Evolutionary conservation across 495 filamentous ascomycete genomes (phyloP).

Genomic region (Oleoguttula mirabilis): DNA sequence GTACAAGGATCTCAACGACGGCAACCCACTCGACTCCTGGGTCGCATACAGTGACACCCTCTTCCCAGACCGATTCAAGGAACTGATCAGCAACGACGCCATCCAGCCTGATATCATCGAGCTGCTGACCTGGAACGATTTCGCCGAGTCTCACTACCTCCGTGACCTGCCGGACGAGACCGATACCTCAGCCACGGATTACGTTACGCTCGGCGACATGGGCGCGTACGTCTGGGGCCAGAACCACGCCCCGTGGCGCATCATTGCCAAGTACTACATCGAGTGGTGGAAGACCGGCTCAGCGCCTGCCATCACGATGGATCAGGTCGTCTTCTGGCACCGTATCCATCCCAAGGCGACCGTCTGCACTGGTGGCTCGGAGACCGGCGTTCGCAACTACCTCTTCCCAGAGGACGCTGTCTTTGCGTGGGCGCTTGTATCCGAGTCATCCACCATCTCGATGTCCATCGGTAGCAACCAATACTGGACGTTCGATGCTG

Average conservation of each 20-base stretch:
- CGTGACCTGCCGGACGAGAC: constrained; percentile 12
- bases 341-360: constrained; percentile 20
- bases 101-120: constrained; percentile 24
- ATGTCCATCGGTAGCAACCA: constrained; percentile 18
- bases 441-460: constrained; percentile 10
- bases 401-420: constrained; percentile 17
- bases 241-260: constrained; percentile 19
- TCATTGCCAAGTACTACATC: constrained; percentile 23
- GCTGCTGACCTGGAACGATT: constrained; percentile 24
- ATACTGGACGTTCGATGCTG: constrained; percentile 17
- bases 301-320: constrained; percentile 10
- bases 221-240: constrained; percentile 15
- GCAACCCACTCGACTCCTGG: constrained; percentile 18
- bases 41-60: constrained; percentile 22
- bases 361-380: constrained; percentile 14
- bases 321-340: constrained; percentile 24
- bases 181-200: constrained; percentile 10
- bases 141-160: constrained; percentile 23
- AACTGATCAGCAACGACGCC: constrained; percentile 3
- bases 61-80: constrained; percentile 14
- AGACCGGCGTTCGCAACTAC: constrained; percentile 14
- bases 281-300: constrained; percentile 18
- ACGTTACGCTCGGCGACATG: constrained; percentile 16
- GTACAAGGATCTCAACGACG: constrained; percentile 22
- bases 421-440: constrained; percentile 24